Percentiles rank a stretch among this genome's conserved stretches.
Evolutionary conservation across 2,329 filamentous ascomycete genomes (phyloP).

Genomic region (Pseudocercospora ulei): DNA sequence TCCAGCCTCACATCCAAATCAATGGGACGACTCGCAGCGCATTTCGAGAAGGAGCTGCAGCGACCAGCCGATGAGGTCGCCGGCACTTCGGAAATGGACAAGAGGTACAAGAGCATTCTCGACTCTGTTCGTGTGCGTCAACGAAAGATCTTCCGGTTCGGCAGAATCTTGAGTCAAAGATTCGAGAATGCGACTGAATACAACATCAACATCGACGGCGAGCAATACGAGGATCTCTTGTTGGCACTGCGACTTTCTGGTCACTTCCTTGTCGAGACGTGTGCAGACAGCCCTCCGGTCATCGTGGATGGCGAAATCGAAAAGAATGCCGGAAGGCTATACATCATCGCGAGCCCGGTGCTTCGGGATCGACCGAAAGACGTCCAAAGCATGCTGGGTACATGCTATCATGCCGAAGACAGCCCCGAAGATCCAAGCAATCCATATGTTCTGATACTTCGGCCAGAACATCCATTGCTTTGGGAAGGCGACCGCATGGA

Average conservation of each 20-base stretch:
- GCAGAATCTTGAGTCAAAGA: conserved; percentile 75
- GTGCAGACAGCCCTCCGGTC: conserved; percentile 41
- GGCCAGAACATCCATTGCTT: conserved; percentile 64
- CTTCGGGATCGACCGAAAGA: conserved; percentile 66
- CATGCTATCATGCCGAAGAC: conserved; percentile 61
- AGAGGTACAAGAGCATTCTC: conserved; percentile 87
- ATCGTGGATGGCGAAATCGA: conserved; percentile 18
- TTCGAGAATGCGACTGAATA: conserved; percentile 97
- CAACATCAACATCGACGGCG: conserved; percentile 64
- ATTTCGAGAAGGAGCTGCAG: conserved; percentile 85
- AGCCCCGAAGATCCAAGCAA: conserved; percentile 62
- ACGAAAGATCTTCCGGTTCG: conserved; percentile 92
- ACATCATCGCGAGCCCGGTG: conserved; percentile 74
- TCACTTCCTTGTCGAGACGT: conserved; percentile 74
- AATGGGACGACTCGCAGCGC: conserved; percentile 72
- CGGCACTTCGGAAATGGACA: conserved; percentile 69
- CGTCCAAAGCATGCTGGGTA: conserved; percentile 76
- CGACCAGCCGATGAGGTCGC: conserved; percentile 73
- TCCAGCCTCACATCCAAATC: conserved; percentile 88
- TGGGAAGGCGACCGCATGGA: conserved; percentile 71
- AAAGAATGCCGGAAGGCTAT: conserved; percentile 44
- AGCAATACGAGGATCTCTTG: conserved; percentile 64
- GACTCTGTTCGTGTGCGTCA: conserved; percentile 95
- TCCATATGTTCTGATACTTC: conserved; percentile 75
- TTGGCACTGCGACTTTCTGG: conserved; percentile 70